These are phyloP conservation scores for Blastocladiella britannica DNA, from an alignment of 192 early-diverging fungal genomes.

Conservation along the genomic window DNA sequence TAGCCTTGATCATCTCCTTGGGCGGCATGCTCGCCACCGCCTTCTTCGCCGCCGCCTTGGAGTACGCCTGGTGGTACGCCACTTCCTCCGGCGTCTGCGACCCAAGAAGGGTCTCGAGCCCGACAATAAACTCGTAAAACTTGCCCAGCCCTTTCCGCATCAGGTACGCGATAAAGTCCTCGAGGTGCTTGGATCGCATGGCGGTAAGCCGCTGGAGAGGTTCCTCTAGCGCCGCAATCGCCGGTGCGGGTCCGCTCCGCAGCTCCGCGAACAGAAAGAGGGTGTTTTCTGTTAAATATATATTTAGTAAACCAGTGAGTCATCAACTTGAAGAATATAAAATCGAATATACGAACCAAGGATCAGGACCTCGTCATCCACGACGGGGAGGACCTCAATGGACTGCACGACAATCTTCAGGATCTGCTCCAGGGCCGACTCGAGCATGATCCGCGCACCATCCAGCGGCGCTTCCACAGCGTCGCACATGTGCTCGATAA, in stretches of 20 bases:
- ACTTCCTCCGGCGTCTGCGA: background rate
- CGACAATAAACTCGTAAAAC: background rate
- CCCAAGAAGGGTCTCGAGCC: background rate
- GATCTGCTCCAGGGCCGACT: background rate
- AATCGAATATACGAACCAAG: background rate
- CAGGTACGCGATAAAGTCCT: background rate
- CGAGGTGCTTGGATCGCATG: background rate
- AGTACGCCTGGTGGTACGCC: background rate
- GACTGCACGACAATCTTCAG: background rate
- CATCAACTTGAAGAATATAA: too few species aligned
- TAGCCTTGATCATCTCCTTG: background rate
- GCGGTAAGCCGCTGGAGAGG: background rate
- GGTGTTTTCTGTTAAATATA: background rate
- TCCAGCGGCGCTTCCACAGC: background rate
- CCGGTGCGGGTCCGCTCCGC: background rate
- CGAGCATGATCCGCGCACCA: background rate
- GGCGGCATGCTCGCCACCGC: background rate
- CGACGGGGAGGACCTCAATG: background rate
- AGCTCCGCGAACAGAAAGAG: background rate
- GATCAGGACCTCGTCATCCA: background rate
- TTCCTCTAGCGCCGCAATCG: background rate
- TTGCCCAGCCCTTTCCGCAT: background rate
- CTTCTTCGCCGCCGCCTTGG: background rate
- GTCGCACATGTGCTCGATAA: background rate
- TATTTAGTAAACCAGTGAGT: too few species aligned